Evolutionary conservation across 1,139 yeast genomes (phyloP).

Genomic region (Hansenula anomala): DNA sequence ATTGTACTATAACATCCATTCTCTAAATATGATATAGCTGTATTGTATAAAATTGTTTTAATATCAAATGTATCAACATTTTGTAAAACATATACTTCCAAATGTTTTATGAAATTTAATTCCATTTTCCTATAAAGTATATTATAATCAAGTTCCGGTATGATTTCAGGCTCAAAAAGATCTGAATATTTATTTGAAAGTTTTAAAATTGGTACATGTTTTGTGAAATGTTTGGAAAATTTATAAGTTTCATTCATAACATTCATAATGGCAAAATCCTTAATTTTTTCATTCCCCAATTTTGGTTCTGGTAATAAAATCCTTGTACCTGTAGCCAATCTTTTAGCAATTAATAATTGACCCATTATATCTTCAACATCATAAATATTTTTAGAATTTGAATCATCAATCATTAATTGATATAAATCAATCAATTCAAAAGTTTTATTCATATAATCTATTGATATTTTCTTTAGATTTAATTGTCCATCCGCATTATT

Average conservation of each 20-base stretch:
- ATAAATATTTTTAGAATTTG: too few relatives aligned
- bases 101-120: conserved; percentile 3
- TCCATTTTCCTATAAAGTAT: too few relatives aligned
- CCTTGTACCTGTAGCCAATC: not conserved
- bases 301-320: not conserved
- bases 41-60: conserved; percentile 5
- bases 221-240: not conserved
- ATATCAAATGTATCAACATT: conserved; percentile 1
- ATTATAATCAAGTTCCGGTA: too few relatives aligned
- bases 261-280: not conserved
- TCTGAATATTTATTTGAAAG: not conserved
- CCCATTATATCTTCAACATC: not conserved
- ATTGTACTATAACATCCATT: conserved; percentile 12
- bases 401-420: too few relatives aligned
- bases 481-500: too few relatives aligned
- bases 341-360: not conserved
- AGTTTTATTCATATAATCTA: not conserved
- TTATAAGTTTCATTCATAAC: not conserved
- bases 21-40: conserved; percentile 12
- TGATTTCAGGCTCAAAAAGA: not conserved
- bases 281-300: too few relatives aligned
- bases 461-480: not conserved
- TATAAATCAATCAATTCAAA: not conserved
- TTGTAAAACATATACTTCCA: conserved; percentile 4
- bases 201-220: not conserved